Conservation (phyloP, 352 stramenopile genomes). For the Globisporangium megalacanthum region DNA sequence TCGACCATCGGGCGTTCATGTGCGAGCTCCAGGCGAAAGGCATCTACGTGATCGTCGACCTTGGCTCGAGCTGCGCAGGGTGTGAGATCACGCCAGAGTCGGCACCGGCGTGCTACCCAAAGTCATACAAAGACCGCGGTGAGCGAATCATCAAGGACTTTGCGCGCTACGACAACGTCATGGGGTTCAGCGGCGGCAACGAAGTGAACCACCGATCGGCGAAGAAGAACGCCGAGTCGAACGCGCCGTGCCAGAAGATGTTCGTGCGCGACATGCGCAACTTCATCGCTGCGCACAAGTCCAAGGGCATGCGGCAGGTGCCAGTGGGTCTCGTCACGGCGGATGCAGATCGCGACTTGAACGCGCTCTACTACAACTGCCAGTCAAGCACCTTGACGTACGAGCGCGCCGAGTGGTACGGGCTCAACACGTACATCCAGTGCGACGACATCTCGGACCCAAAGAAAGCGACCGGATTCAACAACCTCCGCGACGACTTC, state of each 20-base stretch:
- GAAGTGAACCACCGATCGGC: constrained; percentile 64
- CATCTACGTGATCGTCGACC: constrained; percentile 78
- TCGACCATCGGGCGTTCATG: constrained; percentile 74
- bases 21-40: constrained; percentile 50
- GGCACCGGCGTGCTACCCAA: constrained; percentile 47
- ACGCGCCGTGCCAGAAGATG: constrained; percentile 64
- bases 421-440: constrained; percentile 61
- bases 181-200: constrained; percentile 63
- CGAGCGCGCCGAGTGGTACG: constrained; percentile 39
- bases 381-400: constrained; percentile 18
- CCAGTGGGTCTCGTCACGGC: constrained; percentile 72
- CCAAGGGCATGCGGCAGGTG: constrained; percentile 38
- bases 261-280: constrained; percentile 53
- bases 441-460: constrained; percentile 25
- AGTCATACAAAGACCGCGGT: constrained; percentile 43
- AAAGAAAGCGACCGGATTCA: constrained; percentile 8
- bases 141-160: constrained; percentile 71
- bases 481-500: constrained; percentile 64
- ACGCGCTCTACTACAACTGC: constrained; percentile 77
- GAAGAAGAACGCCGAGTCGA: constrained; percentile 30
- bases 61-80: constrained; percentile 40
- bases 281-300: constrained; percentile 40
- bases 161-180: constrained; percentile 65
- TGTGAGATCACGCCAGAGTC: constrained; percentile 49
- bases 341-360: constrained; percentile 53